Evolutionary conservation across 805 yeast species (phyloP).

Genomic region (Clavispora carvajalis): DNA sequence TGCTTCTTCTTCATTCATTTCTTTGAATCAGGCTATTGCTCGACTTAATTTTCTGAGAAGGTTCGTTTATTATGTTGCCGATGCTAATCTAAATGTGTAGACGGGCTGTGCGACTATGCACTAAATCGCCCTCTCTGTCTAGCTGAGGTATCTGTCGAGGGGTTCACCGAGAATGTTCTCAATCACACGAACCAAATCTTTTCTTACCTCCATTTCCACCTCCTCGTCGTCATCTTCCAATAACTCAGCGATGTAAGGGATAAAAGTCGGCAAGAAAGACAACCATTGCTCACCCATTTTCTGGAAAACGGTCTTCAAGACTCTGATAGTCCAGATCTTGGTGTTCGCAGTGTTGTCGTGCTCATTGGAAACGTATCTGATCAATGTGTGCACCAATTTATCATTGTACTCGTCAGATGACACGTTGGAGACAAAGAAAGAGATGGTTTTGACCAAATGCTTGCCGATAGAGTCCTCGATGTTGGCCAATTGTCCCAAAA

Average conservation of each 20-base stretch:
- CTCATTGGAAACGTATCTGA: conserved; percentile 38
- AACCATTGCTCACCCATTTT: conserved; percentile 96
- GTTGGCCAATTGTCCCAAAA: conserved; percentile 60
- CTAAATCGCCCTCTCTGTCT: neutral
- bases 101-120: neutral
- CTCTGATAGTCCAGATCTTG: conserved; percentile 77
- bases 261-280: conserved; percentile 82
- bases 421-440: conserved; percentile 66
- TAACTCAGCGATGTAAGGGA: conserved; percentile 92
- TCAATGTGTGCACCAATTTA: conserved; percentile 42
- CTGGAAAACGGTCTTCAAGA: conserved; percentile 76
- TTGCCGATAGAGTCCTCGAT: conserved; percentile 75
- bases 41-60: too few relatives aligned
- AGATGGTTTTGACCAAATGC: conserved; percentile 72
- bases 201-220: conserved; percentile 86
- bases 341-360: conserved; percentile 52
- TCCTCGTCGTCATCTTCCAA: conserved; percentile 93
- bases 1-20: too few relatives aligned
- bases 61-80: too few relatives aligned
- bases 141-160: conserved; percentile 67
- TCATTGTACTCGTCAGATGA: conserved; percentile 70
- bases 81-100: too few relatives aligned
- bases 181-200: conserved; percentile 83
- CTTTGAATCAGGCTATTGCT: too few relatives aligned
- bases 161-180: conserved; percentile 95